phyloP scores from a whole-genome alignment of 2,329 filamentous ascomycete genomes.

The Stachybotrys elegans region DNA sequence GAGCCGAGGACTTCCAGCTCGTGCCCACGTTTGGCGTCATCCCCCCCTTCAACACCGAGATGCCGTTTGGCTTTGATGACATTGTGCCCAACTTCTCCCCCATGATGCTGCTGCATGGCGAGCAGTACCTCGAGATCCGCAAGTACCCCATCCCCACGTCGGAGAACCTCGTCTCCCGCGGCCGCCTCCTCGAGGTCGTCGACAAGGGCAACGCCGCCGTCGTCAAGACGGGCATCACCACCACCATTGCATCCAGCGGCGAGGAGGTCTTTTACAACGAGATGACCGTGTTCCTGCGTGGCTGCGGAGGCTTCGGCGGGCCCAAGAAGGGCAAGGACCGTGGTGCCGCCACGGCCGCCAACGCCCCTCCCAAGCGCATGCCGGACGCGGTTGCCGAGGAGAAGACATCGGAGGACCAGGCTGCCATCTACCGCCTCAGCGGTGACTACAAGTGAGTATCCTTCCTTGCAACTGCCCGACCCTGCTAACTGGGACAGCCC shows the following conservation, averaged over 20 bases:
- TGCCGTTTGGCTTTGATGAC: constrained; percentile 73
- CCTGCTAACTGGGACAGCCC: constrained; percentile 43
- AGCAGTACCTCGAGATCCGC: constrained; percentile 94
- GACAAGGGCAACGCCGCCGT: constrained; percentile 93
- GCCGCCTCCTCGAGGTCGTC: constrained; percentile 84
- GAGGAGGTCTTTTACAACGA: constrained; percentile 98
- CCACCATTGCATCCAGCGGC: constrained; percentile 77
- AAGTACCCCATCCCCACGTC: constrained; percentile 88
- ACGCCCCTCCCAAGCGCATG: constrained; percentile 69
- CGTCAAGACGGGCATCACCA: constrained; percentile 73
- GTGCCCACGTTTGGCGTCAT: constrained; percentile 95
- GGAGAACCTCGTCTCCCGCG: constrained; percentile 69
- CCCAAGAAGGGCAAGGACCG: constrained; percentile 71
- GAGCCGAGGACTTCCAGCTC: constrained; percentile 85
- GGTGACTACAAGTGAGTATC: constrained; percentile 75
- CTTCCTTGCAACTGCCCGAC: not conserved
- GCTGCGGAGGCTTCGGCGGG: constrained; percentile 85
- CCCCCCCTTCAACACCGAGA: constrained; percentile 80
- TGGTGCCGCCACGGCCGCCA: constrained; percentile 72
- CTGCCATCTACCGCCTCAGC: constrained; percentile 85
- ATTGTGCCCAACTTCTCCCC: constrained; percentile 94
- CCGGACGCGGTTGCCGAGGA: constrained; percentile 83
- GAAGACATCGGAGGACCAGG: constrained; percentile 84
- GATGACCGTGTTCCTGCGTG: constrained; percentile 85
- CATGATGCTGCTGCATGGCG: constrained; percentile 98